Percentiles rank a stretch among this genome's conserved stretches.
These are phyloP conservation scores for Citrullus mucosospermus DNA, from an alignment of 306 rosid genomes.

Conservation along the genomic window DNA sequence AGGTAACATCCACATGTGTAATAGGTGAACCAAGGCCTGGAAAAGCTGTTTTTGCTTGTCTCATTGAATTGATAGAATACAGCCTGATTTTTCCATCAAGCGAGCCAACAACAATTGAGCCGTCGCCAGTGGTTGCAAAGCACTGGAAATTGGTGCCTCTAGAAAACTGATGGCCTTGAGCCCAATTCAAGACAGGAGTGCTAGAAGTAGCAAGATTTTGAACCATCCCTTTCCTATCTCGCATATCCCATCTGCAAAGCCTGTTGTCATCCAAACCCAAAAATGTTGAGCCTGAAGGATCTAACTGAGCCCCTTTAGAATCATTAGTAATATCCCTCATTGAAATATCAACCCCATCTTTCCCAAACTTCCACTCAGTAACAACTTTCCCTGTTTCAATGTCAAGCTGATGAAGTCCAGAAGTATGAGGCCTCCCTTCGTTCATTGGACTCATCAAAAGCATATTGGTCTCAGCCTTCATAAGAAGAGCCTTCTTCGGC, in stretches of 20 bases:
- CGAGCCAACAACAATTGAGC: slow-evolving; percentile 90
- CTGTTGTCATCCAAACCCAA: slow-evolving; percentile 92
- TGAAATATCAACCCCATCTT: slow-evolving; percentile 84
- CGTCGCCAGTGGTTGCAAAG: slow-evolving; percentile 96
- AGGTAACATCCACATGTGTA: slow-evolving; percentile 90
- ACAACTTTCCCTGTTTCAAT: slow-evolving; percentile 88
- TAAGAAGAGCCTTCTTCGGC: slow-evolving; percentile 76
- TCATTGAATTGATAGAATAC: slow-evolving; percentile 76
- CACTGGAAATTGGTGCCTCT: slow-evolving; percentile 93
- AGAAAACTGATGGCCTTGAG: slow-evolving; percentile 89
- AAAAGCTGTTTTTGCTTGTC: slow-evolving; percentile 87
- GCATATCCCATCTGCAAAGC: slow-evolving; percentile 99
- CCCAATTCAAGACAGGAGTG: slow-evolving; percentile 75
- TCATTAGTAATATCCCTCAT: slow-evolving; percentile 93
- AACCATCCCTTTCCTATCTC: slow-evolving; percentile 83
- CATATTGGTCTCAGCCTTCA: slow-evolving; percentile 95
- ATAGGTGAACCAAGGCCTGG: slow-evolving; percentile 96
- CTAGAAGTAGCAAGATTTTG: slow-evolving; percentile 57
- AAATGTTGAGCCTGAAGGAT: slow-evolving; percentile 88
- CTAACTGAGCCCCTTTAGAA: slow-evolving; percentile 82
- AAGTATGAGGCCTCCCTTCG: slow-evolving; percentile 57
- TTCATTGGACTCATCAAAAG: slow-evolving; percentile 89
- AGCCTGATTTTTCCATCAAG: slow-evolving; percentile 87
- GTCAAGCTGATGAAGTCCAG: slow-evolving; percentile 83
- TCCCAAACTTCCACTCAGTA: slow-evolving; percentile 80